phyloP scores from a whole-genome alignment of 129 eudicot genomes.

The Centella asiatica region DNA sequence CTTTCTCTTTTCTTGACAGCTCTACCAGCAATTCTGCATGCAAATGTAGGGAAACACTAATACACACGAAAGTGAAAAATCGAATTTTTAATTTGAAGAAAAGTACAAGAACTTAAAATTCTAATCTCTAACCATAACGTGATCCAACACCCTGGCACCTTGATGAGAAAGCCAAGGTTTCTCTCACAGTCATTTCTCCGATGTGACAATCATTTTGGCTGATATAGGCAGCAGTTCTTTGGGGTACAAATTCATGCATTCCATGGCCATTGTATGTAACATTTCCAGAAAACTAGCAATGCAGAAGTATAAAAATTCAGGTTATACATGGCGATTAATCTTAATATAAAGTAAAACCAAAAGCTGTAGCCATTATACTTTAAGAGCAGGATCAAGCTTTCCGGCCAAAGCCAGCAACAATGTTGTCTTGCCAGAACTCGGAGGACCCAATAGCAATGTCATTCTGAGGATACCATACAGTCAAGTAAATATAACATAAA shows the following conservation, averaged over 20 bases:
- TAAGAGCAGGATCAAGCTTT: constrained; percentile 44
- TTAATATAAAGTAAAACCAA: neutral
- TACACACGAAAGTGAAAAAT: neutral
- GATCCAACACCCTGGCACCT: constrained; percentile 88
- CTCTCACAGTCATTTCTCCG: constrained; percentile 92
- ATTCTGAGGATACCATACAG: constrained; percentile 29
- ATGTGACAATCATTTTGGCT: constrained; percentile 79
- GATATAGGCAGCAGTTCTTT: constrained; percentile 83
- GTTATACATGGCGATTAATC: neutral
- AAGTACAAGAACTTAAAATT: neutral
- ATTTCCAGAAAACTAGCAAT: constrained; percentile 47
- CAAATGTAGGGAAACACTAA: neutral
- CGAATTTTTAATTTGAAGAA: neutral
- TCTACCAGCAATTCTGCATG: constrained; percentile 85
- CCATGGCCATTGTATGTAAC: constrained; percentile 78
- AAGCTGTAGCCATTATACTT: constrained; percentile 24
- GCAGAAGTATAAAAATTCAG: constrained; percentile 8
- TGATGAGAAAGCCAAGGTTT: constrained; percentile 75
- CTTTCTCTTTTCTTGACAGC: constrained; percentile 76
- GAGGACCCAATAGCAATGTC: constrained; percentile 87
- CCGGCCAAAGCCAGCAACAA: constrained; percentile 73
- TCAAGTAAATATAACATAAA: neutral
- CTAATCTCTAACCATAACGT: constrained; percentile 50
- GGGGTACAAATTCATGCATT: constrained; percentile 69
- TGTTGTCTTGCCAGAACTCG: constrained; percentile 82